Percentiles rank a stretch among this genome's conserved stretches.
Conservation (phyloP, 176 grass and related monocot genomes). For the Chrysopogon serrulatus region DNA sequence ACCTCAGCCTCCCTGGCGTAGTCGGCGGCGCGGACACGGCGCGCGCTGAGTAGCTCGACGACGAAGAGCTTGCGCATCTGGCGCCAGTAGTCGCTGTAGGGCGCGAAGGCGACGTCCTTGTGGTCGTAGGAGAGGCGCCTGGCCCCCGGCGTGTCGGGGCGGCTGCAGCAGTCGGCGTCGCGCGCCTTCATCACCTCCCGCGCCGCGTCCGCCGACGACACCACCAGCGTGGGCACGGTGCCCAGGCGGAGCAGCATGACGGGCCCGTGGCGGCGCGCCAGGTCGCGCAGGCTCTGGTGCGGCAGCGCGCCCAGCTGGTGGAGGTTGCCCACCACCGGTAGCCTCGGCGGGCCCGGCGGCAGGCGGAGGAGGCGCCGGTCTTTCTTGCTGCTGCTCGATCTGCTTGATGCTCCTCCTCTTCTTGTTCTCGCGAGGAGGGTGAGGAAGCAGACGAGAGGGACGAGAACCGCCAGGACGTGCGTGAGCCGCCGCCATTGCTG, state of each 20-base stretch:
- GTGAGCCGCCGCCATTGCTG: constrained; percentile 10
- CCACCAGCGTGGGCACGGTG: constrained; percentile 24
- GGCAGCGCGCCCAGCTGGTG: constrained; percentile 52
- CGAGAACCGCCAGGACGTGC: background rate
- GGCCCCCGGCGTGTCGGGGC: background rate
- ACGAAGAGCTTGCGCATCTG: background rate
- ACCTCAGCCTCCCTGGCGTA: no score
- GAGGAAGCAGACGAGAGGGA: background rate
- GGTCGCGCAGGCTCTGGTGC: constrained; percentile 38
- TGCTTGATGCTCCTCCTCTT: background rate
- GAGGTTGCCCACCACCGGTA: constrained; percentile 64
- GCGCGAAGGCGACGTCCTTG: constrained; percentile 35
- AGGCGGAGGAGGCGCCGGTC: background rate
- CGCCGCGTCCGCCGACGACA: constrained; percentile 47
- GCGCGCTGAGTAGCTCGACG: background rate
- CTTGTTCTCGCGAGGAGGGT: background rate
- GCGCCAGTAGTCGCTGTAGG: background rate
- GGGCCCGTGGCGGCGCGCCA: constrained; percentile 31
- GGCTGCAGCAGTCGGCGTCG: constrained; percentile 46
- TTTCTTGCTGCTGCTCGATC: background rate
- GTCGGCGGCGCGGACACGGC: no score
- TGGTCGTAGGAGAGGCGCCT: constrained; percentile 3
- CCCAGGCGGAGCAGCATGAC: constrained; percentile 54
- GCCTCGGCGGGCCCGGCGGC: constrained; percentile 26
- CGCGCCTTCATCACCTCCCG: constrained; percentile 46